phyloP scores from a whole-genome alignment of 306 rosid species.

The Dryas drummondii region DNA sequence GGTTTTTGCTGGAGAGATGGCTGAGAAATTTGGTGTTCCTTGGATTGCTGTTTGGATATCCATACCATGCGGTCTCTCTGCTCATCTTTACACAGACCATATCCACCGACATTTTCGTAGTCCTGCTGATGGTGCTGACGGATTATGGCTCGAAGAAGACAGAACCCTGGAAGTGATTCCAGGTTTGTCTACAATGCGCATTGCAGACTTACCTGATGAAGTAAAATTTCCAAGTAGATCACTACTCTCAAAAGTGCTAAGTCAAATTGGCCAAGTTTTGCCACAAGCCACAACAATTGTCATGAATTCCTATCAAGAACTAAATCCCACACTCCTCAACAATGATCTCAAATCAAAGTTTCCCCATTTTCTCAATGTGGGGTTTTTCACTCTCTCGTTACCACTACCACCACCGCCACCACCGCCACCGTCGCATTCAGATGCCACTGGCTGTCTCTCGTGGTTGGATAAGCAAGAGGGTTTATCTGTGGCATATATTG shows the following conservation, averaged over 20 bases:
- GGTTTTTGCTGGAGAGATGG: slow-evolving; percentile 19
- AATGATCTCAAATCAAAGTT: slow-evolving; percentile 35
- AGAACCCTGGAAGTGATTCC: slow-evolving; percentile 41
- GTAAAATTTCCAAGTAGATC: not conserved
- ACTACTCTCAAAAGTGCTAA: slow-evolving; percentile 24
- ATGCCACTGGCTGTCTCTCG: slow-evolving; percentile 19
- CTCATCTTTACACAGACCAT: slow-evolving; percentile 31
- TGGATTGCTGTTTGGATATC: slow-evolving; percentile 48
- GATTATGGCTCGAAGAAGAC: not conserved
- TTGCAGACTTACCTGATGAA: slow-evolving; percentile 38
- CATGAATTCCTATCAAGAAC: slow-evolving; percentile 33
- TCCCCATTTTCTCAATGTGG: slow-evolving; percentile 16
- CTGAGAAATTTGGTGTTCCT: slow-evolving; percentile 37
- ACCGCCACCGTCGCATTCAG: slow-evolving; percentile 17
- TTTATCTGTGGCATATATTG: slow-evolving; percentile 8
- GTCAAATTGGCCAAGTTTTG: slow-evolving; percentile 26
- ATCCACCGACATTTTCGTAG: slow-evolving; percentile 16
- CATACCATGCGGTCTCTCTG: slow-evolving; percentile 29
- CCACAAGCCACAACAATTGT: slow-evolving; percentile 36
- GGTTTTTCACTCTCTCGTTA: slow-evolving; percentile 33
- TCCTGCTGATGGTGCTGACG: not conserved
- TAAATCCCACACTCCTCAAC: slow-evolving; percentile 30
- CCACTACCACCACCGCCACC: not conserved
- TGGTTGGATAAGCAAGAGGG: slow-evolving; percentile 15
- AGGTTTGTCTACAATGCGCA: slow-evolving; percentile 33